These are phyloP conservation scores for Alternaria postmessia DNA, from an alignment of 2,329 filamentous ascomycete genomes.

Conservation along the genomic window DNA sequence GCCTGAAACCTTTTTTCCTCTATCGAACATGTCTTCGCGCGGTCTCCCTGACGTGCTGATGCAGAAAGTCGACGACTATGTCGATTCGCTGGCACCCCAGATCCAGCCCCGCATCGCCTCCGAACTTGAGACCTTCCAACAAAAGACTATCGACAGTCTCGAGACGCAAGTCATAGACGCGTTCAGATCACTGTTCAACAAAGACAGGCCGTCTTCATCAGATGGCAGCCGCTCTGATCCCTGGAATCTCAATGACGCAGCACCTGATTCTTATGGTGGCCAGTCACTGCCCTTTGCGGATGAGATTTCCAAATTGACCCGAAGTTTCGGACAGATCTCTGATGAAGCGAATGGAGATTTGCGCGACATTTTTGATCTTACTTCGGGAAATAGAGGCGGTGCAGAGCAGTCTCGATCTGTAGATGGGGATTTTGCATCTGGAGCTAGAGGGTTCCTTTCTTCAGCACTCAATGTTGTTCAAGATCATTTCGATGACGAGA, in stretches of 20 bases:
- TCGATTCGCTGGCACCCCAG: conserved; percentile 42
- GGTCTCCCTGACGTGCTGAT: conserved; percentile 35
- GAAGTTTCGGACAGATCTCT: conserved; percentile 39
- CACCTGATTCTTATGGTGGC: conserved; percentile 40
- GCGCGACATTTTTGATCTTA: conserved; percentile 40
- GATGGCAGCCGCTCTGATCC: conserved; percentile 27
- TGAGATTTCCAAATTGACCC: conserved; percentile 40
- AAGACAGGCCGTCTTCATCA: conserved; percentile 24
- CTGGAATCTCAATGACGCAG: conserved; percentile 36
- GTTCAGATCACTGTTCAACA: conserved; percentile 39
- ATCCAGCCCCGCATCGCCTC: conserved; percentile 43
- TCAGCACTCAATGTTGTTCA: conserved; percentile 37
- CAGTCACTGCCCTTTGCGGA: conserved; percentile 41
- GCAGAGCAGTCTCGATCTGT: conserved; percentile 22
- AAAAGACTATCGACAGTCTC: conserved; percentile 43
- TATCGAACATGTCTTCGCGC: conserved; percentile 26
- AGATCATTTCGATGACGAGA: conserved; percentile 34
- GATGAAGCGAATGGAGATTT: conserved; percentile 39
- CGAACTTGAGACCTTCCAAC: conserved; percentile 41
- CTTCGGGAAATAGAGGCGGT: conserved; percentile 25
- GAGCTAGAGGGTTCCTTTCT: conserved; percentile 36
- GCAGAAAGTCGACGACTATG: conserved; percentile 41
- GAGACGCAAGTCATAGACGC: conserved; percentile 42
- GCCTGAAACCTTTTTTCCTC: background rate
- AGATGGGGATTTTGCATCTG: conserved; percentile 24